These are phyloP conservation scores for Cunninghamia lanceolata DNA, from an alignment of 75 land plant genomes.

Conservation along the genomic window DNA sequence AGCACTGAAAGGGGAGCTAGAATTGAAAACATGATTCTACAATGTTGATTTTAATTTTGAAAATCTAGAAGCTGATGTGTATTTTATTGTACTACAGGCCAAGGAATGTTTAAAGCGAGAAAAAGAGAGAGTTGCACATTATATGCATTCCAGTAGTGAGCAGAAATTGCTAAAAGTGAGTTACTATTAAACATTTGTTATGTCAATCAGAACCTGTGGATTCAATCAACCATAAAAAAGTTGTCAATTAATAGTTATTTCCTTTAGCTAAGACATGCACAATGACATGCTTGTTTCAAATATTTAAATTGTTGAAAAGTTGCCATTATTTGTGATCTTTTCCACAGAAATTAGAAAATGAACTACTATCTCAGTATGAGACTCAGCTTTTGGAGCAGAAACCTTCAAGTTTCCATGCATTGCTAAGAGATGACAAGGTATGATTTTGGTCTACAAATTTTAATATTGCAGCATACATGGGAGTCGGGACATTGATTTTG, in stretches of 20 bases:
- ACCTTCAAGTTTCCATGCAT: conserved; percentile 89
- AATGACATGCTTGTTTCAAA: not conserved
- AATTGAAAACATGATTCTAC: not conserved
- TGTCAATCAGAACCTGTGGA: not conserved
- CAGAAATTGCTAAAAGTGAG: conserved; percentile 85
- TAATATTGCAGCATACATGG: too few species aligned
- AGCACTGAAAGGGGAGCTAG: not conserved
- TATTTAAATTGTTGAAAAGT: not conserved
- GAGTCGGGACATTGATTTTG: not conserved
- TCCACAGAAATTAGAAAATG: conserved; percentile 85
- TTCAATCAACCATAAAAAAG: not conserved
- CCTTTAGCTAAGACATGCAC: not conserved
- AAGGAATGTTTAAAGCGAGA: conserved; percentile 91
- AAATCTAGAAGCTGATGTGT: not conserved
- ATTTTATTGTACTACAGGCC: conserved; percentile 45
- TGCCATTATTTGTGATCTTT: not conserved
- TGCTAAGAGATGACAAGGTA: conserved; percentile 93
- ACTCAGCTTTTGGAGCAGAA: conserved; percentile 89
- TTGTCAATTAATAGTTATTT: not conserved
- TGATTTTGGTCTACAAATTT: not conserved
- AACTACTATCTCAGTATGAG: conserved; percentile 76
- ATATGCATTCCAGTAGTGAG: conserved; percentile 91
- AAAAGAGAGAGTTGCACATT: conserved; percentile 88
- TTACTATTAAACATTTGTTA: not conserved
- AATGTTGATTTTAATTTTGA: not conserved